Conservation (phyloP, 164 flowering plant species). For the Taxillus chinensis region DNA sequence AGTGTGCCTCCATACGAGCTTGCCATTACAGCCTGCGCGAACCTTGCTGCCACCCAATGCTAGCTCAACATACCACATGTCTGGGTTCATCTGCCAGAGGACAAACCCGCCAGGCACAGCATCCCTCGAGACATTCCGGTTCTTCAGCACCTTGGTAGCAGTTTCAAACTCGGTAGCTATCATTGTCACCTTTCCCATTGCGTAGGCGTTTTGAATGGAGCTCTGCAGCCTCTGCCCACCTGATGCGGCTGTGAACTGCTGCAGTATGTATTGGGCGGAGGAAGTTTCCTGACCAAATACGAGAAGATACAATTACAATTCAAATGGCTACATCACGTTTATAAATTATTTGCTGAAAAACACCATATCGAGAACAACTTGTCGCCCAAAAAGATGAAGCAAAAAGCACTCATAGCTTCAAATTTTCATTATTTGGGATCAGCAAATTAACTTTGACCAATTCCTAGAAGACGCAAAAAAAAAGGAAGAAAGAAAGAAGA, state of each 20-base stretch:
- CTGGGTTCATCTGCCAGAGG: slow-evolving; percentile 52
- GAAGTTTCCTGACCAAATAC: slow-evolving; percentile 19
- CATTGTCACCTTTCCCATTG: slow-evolving; percentile 45
- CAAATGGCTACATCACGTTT: no score
- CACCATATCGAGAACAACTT: no score
- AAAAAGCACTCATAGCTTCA: no score
- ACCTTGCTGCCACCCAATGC: slow-evolving; percentile 40
- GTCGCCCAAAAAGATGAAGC: no score
- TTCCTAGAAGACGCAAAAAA: neutral
- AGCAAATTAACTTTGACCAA: neutral
- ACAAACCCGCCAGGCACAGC: slow-evolving; percentile 43
- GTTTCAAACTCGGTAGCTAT: slow-evolving; percentile 46
- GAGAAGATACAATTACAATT: neutral
- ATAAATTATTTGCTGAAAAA: no score
- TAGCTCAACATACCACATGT: slow-evolving; percentile 61
- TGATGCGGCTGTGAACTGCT: slow-evolving; percentile 34
- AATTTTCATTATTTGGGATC: no score
- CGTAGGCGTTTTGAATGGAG: slow-evolving; percentile 35
- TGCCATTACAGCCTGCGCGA: slow-evolving; percentile 51
- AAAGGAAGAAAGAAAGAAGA: neutral
- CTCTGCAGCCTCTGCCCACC: slow-evolving; percentile 40
- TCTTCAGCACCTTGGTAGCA: slow-evolving; percentile 25
- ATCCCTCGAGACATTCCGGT: slow-evolving; percentile 22
- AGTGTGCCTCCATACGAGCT: slow-evolving; percentile 58
- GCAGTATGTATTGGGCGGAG: slow-evolving; percentile 23